Evolutionary conservation across 2,329 filamentous ascomycete genomes (phyloP).

Genomic region (Nothophaeocryptopus gaeumannii): DNA sequence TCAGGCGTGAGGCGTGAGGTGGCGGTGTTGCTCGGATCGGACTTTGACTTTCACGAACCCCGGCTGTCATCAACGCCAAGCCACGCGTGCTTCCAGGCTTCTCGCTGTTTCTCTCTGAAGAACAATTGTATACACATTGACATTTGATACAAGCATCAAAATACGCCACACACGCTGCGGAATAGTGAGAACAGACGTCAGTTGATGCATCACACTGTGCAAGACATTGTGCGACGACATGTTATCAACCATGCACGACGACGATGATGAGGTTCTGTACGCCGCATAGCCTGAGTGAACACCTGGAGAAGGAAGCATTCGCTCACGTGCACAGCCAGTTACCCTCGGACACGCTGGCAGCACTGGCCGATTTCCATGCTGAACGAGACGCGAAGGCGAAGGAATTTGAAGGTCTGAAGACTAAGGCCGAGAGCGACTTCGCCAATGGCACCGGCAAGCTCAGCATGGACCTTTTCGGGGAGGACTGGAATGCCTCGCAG

Average conservation of each 20-base stretch:
- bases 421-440: slow-evolving; percentile 57
- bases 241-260: slow-evolving; percentile 19
- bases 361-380: slow-evolving; percentile 70
- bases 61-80: no score
- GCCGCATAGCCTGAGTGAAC: slow-evolving; percentile 3
- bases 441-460: slow-evolving; percentile 34
- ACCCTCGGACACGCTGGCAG: slow-evolving; percentile 63
- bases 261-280: slow-evolving; percentile 27
- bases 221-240: slow-evolving; percentile 7
- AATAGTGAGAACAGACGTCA: no score
- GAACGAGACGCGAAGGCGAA: slow-evolving; percentile 67
- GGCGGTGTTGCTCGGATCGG: no score
- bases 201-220: slow-evolving; percentile 10
- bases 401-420: slow-evolving; percentile 66
- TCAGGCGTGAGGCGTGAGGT: no score
- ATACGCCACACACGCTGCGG: no score
- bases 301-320: slow-evolving; percentile 4
- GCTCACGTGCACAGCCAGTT: slow-evolving; percentile 52
- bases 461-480: slow-evolving; percentile 68
- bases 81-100: no score
- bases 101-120: no score
- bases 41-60: no score
- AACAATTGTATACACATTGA: no score
- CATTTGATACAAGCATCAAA: no score
- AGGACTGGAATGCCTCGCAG: slow-evolving; percentile 74